Evolutionary conservation across 2,329 filamentous ascomycete species (phyloP).

Genomic region (Colletotrichum falcatum): DNA sequence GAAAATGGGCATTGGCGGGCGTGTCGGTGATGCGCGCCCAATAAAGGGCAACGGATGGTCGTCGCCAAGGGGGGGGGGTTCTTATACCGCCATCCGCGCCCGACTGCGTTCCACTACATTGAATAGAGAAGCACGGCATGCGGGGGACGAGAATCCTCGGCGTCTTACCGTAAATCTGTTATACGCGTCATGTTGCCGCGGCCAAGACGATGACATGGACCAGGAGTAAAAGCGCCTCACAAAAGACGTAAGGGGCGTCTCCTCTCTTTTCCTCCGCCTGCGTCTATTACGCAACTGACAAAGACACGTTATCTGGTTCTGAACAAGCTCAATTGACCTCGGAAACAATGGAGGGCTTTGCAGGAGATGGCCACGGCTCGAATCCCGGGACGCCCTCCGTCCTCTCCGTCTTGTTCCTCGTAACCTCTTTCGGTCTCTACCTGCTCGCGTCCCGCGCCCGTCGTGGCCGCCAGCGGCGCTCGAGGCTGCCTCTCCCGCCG

Average conservation of each 20-base stretch:
- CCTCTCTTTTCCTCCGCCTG: not conserved
- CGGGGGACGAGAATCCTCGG: too few relatives aligned
- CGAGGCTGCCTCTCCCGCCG: slow-evolving; percentile 13
- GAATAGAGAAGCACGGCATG: not conserved
- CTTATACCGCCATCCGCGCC: not conserved
- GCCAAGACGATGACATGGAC: too few relatives aligned
- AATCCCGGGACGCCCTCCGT: not conserved
- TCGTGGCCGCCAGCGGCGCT: too few relatives aligned
- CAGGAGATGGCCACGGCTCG: not conserved
- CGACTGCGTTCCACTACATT: not conserved
- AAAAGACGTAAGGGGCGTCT: not conserved
- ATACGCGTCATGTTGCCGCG: not conserved
- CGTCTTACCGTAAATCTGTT: not conserved
- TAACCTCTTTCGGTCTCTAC: not conserved
- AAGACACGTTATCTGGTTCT: too few relatives aligned
- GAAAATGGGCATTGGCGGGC: not conserved
- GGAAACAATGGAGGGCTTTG: not conserved
- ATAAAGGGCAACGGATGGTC: not conserved
- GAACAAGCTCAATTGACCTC: not conserved
- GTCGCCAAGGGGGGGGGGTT: not conserved
- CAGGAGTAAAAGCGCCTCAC: too few relatives aligned
- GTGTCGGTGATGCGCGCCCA: not conserved
- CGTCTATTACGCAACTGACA: too few relatives aligned
- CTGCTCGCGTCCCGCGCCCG: not conserved
- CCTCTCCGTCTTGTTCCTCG: not conserved